These are phyloP conservation scores for Aureobasidium zeae DNA, from an alignment of 2,329 filamentous ascomycete genomes.

Conservation along the genomic window DNA sequence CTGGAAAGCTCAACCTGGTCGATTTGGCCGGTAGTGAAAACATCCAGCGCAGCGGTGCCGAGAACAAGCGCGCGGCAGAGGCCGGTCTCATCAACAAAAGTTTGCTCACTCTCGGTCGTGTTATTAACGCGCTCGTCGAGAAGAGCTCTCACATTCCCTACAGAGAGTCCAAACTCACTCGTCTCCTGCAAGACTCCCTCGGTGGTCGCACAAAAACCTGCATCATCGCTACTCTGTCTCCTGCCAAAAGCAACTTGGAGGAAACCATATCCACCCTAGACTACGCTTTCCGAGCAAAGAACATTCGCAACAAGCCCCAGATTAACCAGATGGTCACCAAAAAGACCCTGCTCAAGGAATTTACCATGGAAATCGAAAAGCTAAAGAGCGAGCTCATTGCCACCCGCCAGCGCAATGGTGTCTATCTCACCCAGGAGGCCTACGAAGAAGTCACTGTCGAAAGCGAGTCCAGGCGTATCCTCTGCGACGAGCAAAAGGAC, in stretches of 20 bases:
- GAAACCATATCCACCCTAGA: constrained; percentile 97
- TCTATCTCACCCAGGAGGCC: constrained; percentile 80
- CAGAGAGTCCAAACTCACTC: constrained; percentile 90
- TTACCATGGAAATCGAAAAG: constrained; percentile 86
- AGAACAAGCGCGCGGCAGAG: constrained; percentile 94
- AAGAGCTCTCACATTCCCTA: constrained; percentile 81
- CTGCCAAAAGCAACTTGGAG: constrained; percentile 88
- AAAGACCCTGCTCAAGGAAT: constrained; percentile 82
- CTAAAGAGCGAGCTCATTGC: constrained; percentile 89
- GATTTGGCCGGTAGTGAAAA: constrained; percentile 97
- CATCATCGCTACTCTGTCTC: constrained; percentile 94
- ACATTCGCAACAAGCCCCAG: constrained; percentile 96
- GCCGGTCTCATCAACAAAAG: constrained; percentile 98
- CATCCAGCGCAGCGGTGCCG: constrained; percentile 90
- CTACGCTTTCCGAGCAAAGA: constrained; percentile 96
- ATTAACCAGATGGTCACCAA: constrained; percentile 88
- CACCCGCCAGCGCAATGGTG: constrained; percentile 85
- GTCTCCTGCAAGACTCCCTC: constrained; percentile 89
- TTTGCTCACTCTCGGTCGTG: constrained; percentile 82
- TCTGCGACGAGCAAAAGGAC: constrained; percentile 84
- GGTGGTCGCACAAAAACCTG: constrained; percentile 95
- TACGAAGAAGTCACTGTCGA: constrained; percentile 88
- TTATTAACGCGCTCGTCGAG: constrained; percentile 96
- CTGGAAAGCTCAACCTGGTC: constrained; percentile 91
- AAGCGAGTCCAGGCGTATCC: constrained; percentile 82